phyloP scores from a whole-genome alignment of 2,329 filamentous ascomycete genomes.

The Chrysoporthe deuterocubensis region DNA sequence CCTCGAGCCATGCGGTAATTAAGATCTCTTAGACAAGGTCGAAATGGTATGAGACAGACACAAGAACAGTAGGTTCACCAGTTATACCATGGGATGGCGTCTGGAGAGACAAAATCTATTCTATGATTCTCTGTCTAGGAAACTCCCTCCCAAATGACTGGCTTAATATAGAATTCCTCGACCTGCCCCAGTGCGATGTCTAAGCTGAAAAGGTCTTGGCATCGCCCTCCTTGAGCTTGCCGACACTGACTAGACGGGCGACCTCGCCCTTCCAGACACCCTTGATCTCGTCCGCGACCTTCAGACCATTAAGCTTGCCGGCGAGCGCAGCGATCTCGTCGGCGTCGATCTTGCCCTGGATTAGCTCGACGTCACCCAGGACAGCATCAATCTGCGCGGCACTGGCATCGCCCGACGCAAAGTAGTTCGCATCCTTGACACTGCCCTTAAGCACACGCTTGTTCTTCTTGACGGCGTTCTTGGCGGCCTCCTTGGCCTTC shows the following conservation, averaged over 20 bases:
- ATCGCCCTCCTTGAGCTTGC: constrained; percentile 86
- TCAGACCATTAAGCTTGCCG: constrained; percentile 77
- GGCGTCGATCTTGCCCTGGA: constrained; percentile 86
- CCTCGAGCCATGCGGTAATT: too few relatives aligned
- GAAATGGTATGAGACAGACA: too few relatives aligned
- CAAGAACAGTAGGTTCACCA: too few relatives aligned
- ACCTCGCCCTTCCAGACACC: constrained; percentile 78
- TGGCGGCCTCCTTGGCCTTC: constrained; percentile 98
- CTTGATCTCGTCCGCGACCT: constrained; percentile 85
- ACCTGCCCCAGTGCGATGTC: background rate
- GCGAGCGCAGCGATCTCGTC: constrained; percentile 89
- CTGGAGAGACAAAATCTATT: background rate
- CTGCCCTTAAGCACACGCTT: constrained; percentile 94
- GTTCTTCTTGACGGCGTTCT: constrained; percentile 99
- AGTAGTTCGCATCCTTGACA: constrained; percentile 98
- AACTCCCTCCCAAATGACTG: background rate
- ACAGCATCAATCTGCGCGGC: constrained; percentile 80
- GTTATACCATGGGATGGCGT: too few relatives aligned
- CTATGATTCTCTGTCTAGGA: background rate
- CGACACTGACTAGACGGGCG: constrained; percentile 75
- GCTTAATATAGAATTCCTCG: background rate
- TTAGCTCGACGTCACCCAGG: constrained; percentile 80
- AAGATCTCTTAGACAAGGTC: too few relatives aligned
- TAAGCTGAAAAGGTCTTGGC: constrained; percentile 64
- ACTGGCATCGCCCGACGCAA: constrained; percentile 72